Evolutionary conservation across 2,329 filamentous ascomycete genomes (phyloP).

Genomic region (Verticillium klebahnii): DNA sequence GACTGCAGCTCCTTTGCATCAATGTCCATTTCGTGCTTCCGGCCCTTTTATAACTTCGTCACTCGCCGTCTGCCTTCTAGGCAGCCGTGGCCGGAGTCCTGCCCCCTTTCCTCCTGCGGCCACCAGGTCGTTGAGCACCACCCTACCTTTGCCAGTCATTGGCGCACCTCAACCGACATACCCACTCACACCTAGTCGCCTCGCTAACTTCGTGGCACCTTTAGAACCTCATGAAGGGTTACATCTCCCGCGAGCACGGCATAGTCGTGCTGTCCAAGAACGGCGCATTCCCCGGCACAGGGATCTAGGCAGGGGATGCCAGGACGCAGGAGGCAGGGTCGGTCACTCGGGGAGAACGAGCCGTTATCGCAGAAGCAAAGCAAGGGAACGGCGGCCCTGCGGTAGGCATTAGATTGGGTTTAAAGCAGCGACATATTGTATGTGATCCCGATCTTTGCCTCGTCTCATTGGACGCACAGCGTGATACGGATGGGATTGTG

Average conservation of each 20-base stretch:
- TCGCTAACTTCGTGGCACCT: conserved; percentile 22
- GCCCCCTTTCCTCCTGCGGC: neutral
- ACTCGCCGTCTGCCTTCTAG: neutral
- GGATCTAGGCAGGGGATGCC: conserved; percentile 36
- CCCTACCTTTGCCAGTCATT: neutral
- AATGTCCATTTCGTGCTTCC: neutral
- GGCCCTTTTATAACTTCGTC: conserved; percentile 1
- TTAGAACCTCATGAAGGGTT: conserved; percentile 93
- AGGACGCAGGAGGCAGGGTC: conserved; percentile 6
- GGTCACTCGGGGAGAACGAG: neutral
- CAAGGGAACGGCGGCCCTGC: neutral
- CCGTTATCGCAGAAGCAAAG: neutral
- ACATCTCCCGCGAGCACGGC: conserved; percentile 85
- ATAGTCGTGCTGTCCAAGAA: conserved; percentile 92
- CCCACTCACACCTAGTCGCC: conserved; percentile 13
- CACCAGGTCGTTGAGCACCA: neutral
- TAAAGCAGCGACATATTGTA: neutral
- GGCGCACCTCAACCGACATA: neutral
- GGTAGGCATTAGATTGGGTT: neutral
- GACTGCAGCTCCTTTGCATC: neutral
- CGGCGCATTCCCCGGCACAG: conserved; percentile 90
- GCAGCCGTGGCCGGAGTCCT: neutral
- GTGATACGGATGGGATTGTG: neutral
- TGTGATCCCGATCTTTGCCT: neutral
- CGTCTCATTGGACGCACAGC: neutral